These are phyloP conservation scores for Gentiana straminea DNA, from an alignment of 257 asterid species.

Conservation along the genomic window DNA sequence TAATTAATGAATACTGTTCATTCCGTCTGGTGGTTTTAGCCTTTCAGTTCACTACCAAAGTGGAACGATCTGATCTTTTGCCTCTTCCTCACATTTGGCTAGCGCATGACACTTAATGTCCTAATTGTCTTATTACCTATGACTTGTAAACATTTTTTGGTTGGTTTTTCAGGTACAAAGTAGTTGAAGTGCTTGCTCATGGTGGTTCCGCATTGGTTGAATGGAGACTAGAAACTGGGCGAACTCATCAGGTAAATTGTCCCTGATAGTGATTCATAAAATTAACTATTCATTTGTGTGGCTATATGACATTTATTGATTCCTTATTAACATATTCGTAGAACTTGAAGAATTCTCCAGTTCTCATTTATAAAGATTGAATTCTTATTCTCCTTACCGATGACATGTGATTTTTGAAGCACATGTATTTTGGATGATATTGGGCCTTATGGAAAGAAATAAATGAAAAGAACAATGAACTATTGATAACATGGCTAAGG, in stretches of 20 bases:
- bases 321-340: neutral
- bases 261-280: neutral
- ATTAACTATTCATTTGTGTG: neutral
- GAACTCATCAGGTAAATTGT: conserved; percentile 79
- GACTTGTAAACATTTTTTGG: too few species aligned
- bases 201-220: conserved; percentile 90
- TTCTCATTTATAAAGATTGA: neutral
- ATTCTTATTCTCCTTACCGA: too few species aligned
- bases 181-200: conserved; percentile 73
- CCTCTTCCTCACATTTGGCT: neutral
- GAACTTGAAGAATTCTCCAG: neutral
- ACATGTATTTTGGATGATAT: too few species aligned
- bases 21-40: too few species aligned
- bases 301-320: neutral
- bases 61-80: neutral
- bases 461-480: too few species aligned
- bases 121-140: neutral
- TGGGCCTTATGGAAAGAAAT: too few species aligned
- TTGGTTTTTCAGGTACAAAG: conserved; percentile 54
- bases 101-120: neutral
- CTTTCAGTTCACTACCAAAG: neutral
- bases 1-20: too few species aligned
- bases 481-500: too few species aligned
- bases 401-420: too few species aligned
- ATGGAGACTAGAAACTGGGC: conserved; percentile 96